Base-by-base conservation (phyloP, 495 filamentous ascomycete genomes). In the Penicillium longicatenatum region DNA sequence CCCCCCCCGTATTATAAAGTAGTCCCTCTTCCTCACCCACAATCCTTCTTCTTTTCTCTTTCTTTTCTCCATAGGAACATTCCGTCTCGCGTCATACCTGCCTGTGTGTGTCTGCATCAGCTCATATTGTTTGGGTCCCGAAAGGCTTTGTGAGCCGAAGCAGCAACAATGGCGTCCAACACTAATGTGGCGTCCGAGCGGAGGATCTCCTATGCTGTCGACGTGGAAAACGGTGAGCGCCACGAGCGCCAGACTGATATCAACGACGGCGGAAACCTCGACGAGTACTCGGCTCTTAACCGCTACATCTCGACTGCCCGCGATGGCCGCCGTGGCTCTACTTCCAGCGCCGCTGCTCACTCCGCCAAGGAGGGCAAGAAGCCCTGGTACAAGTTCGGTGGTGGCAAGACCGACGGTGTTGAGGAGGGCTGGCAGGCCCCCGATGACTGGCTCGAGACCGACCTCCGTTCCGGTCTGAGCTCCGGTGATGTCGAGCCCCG, bases 371-470 rank as follows among this genome's bases (percentile, higher is more conserved):
- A 70, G 56, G 68, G 71, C 62, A 84, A 84, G 72, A 77, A 75
- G 67, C 76, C 79, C 43, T 83, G 75, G 75, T 88, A 77, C 73
- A 73, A 78, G 58, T 86, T 88, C 69, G 85, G 83, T 76, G 69
- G 74, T 56, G 73, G 75, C 50, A 57, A 59, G 58, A 58, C 55
- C 19, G 74, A 72, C 26, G 63, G 61, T 46, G 62, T 60, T 17
- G 59, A 71, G 31, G 76, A 75, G 17, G 72, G 60, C 51, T 83
- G 85, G 63, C 81, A 85, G 50, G 79, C 79, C 50, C 87, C 88
- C 24, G 84, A 86, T 30, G 86, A 90, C 45, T 91, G 88, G 89
- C 75, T 91, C 53, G 77, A 87, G 35, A 88, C 88, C 58, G 86
- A 91, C 56, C 83, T 90, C 63, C 79, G 78, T 59, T 59, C 78